Percentiles rank a stretch among this genome's conserved stretches.
phyloP scores from a whole-genome alignment of 1,284 basidiomycete species.

The Pseudozyma hubeiensis region DNA sequence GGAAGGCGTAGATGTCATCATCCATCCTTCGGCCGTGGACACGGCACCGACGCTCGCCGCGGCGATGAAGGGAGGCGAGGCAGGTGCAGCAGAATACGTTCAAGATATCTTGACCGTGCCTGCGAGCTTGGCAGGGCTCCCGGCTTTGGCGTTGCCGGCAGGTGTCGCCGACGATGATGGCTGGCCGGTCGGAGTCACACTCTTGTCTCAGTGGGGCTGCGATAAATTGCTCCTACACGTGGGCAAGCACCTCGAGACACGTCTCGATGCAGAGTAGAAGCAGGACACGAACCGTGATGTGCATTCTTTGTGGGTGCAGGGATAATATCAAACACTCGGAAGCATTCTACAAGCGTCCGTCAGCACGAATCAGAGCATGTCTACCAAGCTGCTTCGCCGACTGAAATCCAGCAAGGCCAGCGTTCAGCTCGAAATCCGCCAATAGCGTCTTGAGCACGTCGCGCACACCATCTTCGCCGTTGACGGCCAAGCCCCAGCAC shows the following conservation, averaged over 20 bases:
- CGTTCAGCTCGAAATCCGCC: slow-evolving; percentile 58
- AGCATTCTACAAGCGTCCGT: slow-evolving; percentile 20
- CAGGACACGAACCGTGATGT: too few species aligned
- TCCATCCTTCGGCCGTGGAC: slow-evolving; percentile 75
- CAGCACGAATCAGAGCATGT: slow-evolving; percentile 30
- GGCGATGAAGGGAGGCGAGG: slow-evolving; percentile 2
- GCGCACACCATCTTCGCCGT: slow-evolving; percentile 59
- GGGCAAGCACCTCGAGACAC: slow-evolving; percentile 72
- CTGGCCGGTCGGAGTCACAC: slow-evolving; percentile 87
- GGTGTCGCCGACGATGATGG: slow-evolving; percentile 57
- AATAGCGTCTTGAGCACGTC: slow-evolving; percentile 56
- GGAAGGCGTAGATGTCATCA: slow-evolving; percentile 78
- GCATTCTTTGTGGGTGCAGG: too few species aligned
- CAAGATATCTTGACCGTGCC: slow-evolving; percentile 94
- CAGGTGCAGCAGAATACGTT: slow-evolving; percentile 74
- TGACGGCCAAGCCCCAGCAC: slow-evolving; percentile 59
- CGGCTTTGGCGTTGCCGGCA: slow-evolving; percentile 81
- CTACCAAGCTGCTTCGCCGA: slow-evolving; percentile 19
- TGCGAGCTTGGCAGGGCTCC: slow-evolving; percentile 87
- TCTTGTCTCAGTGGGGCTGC: slow-evolving; percentile 90
- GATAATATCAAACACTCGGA: too few species aligned
- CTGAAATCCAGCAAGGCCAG: slow-evolving; percentile 35
- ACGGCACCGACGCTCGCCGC: slow-evolving; percentile 54
- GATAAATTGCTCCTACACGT: slow-evolving; percentile 77
- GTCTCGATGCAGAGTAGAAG: slow-evolving; percentile 6